Evolutionary conservation across 441 rosid genomes (phyloP).

Genomic region (Aquilaria agallochum): DNA sequence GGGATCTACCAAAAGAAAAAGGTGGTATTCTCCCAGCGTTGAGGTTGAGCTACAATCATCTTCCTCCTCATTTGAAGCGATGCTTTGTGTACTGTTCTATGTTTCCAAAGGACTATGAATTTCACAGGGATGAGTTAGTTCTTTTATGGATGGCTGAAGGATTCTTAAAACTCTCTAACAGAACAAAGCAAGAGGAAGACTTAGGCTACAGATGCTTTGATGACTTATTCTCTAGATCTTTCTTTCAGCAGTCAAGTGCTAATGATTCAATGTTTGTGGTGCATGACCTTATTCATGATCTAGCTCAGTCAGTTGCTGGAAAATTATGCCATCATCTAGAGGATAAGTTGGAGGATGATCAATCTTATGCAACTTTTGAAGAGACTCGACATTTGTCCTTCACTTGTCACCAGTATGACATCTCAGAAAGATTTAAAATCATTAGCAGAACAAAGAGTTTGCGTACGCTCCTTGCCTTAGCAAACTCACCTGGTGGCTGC

Average conservation of each 20-base stretch:
- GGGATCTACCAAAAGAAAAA: conserved; percentile 7
- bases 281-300: neutral
- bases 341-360: neutral
- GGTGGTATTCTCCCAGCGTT: conserved; percentile 9
- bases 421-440: conserved; percentile 6
- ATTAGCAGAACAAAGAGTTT: neutral
- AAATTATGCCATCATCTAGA: conserved; percentile 7
- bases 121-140: neutral
- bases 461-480: conserved; percentile 14
- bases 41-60: conserved; percentile 13
- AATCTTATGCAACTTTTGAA: neutral
- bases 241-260: conserved; percentile 11
- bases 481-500: conserved; percentile 5
- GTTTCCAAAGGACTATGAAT: too few species aligned
- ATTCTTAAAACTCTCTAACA: conserved; percentile 4
- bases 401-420: conserved; percentile 8
- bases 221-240: conserved; percentile 12
- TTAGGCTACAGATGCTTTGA: conserved; percentile 7
- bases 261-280: neutral
- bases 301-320: conserved; percentile 15
- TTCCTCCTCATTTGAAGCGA: neutral
- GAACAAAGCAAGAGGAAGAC: conserved; percentile 6
- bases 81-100: too few species aligned
- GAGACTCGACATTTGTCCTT: conserved; percentile 15
- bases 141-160: conserved; percentile 15